phyloP scores from a whole-genome alignment of 2,329 filamentous ascomycete species.

The Colletotrichum viniferum region DNA sequence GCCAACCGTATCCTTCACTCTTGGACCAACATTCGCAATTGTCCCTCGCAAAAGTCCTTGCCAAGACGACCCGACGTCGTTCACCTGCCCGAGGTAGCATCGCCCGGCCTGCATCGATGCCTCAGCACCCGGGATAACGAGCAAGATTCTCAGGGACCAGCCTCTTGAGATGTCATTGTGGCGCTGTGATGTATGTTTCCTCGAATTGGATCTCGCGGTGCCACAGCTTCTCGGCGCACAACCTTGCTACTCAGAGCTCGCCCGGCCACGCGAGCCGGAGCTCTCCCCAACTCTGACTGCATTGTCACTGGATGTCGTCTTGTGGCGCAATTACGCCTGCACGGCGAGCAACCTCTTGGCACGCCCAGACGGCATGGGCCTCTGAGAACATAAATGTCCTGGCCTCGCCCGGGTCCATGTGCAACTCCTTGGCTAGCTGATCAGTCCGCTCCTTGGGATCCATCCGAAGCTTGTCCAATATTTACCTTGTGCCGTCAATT shows the following conservation, averaged over 20 bases:
- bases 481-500: neutral
- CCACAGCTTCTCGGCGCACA: neutral
- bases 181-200: neutral
- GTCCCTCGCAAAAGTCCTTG: slow-evolving; percentile 2
- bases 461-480: neutral
- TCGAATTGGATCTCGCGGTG: neutral
- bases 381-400: neutral
- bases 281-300: neutral
- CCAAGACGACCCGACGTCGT: slow-evolving; percentile 3
- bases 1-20: neutral
- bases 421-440: neutral
- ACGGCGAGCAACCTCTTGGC: neutral
- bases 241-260: neutral
- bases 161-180: neutral
- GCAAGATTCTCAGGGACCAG: neutral
- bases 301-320: slow-evolving; percentile 1
- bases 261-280: neutral
- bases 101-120: slow-evolving; percentile 7
- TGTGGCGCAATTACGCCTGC: slow-evolving; percentile 10
- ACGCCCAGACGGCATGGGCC: neutral
- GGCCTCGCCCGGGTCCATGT: neutral
- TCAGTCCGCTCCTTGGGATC: slow-evolving; percentile 11
- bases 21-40: neutral
- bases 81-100: slow-evolving; percentile 20
- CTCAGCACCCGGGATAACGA: neutral